These are phyloP conservation scores for Hygrocybe coccinea DNA, from an alignment of 768 basidiomycete genomes.

Conservation along the genomic window DNA sequence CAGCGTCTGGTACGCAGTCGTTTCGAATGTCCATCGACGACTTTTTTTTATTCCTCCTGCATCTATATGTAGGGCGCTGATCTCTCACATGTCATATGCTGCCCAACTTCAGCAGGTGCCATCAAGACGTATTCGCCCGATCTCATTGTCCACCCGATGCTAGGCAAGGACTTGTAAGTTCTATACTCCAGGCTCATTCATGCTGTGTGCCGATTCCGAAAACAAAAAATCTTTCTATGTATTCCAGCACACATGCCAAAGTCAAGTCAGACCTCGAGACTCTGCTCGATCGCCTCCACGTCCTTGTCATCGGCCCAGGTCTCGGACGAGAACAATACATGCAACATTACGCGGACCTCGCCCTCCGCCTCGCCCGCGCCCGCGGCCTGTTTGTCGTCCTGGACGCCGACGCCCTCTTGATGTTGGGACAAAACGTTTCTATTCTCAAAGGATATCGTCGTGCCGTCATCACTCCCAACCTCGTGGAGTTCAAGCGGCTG, in stretches of 20 bases:
- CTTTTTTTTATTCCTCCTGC: slow-evolving; percentile 1
- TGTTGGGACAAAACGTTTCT: slow-evolving; percentile 69
- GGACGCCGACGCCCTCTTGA: slow-evolving; percentile 88
- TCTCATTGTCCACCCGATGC: slow-evolving; percentile 93
- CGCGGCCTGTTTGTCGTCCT: slow-evolving; percentile 86
- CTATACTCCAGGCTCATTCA: not conserved
- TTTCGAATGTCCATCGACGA: too few relatives aligned
- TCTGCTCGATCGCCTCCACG: slow-evolving; percentile 82
- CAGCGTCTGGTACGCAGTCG: slow-evolving; percentile 72
- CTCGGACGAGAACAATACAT: slow-evolving; percentile 89
- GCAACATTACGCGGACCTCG: slow-evolving; percentile 74
- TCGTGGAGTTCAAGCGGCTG: slow-evolving; percentile 86
- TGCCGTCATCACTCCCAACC: slow-evolving; percentile 89
- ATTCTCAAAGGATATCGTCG: slow-evolving; percentile 81
- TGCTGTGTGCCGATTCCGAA: not conserved
- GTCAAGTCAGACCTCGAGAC: slow-evolving; percentile 54
- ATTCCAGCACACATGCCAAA: slow-evolving; percentile 44
- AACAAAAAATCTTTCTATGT: too few relatives aligned
- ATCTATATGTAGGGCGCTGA: slow-evolving; percentile 68
- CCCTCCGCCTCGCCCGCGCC: slow-evolving; percentile 65
- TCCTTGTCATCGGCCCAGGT: slow-evolving; percentile 90
- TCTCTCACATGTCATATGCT: slow-evolving; percentile 95
- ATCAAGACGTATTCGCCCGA: slow-evolving; percentile 98
- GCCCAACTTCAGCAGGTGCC: slow-evolving; percentile 82
- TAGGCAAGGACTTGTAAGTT: slow-evolving; percentile 61